Evolutionary conservation across 2,329 filamentous ascomycete genomes (phyloP).

Genomic region (Epichloe coenophiala): DNA sequence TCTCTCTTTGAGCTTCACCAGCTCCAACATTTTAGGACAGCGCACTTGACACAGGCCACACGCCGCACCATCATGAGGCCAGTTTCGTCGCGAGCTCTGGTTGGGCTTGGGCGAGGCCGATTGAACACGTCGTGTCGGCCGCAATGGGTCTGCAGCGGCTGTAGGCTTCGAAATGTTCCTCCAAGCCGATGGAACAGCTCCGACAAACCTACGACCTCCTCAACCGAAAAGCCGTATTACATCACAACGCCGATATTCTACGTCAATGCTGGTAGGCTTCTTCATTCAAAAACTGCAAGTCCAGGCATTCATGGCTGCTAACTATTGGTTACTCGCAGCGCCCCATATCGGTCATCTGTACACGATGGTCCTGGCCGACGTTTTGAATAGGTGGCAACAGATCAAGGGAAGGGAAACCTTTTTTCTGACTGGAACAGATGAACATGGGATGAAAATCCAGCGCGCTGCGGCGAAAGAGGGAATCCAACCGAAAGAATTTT

Average conservation of each 20-base stretch:
- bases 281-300: no score
- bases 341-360: conserved; percentile 94
- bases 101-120: conserved; percentile 11
- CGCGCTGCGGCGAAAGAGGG: conserved; percentile 62
- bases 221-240: conserved; percentile 67
- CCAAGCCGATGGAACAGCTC: conserved; percentile 20
- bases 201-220: conserved; percentile 7
- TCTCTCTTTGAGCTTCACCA: neutral
- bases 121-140: conserved; percentile 8
- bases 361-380: conserved; percentile 79
- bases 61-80: conserved; percentile 13
- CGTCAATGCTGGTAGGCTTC: conserved; percentile 71
- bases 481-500: conserved; percentile 70
- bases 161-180: conserved; percentile 10
- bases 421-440: conserved; percentile 84
- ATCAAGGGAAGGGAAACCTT: conserved; percentile 59
- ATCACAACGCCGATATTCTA: conserved; percentile 97
- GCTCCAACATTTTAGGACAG: neutral
- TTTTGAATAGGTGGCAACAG: conserved; percentile 81
- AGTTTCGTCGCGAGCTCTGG: conserved; percentile 14
- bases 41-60: neutral
- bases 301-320: neutral
- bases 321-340: conserved; percentile 32
- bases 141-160: conserved; percentile 17
- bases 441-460: conserved; percentile 97